Base-by-base conservation (phyloP, 2,329 filamentous ascomycete species). In the Polytolypa hystricis region DNA sequence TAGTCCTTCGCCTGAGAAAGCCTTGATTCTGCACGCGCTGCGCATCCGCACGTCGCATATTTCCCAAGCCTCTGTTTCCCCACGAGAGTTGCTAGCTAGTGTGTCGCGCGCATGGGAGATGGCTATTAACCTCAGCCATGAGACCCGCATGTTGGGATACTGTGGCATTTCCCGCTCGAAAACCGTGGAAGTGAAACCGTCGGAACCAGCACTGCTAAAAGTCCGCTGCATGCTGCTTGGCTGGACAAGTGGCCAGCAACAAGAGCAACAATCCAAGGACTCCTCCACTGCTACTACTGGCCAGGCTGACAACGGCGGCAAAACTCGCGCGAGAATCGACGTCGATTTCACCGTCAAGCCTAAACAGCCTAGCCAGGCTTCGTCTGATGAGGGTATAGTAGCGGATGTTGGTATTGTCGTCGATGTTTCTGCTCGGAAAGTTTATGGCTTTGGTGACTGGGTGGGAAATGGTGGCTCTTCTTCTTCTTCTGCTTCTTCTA, bases 51-150 rank as follows among this genome's bases (percentile, higher is more conserved):
- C 63, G 16, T 41, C 56, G 2, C 52, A 50, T 11, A 55, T 63
- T 34, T 45, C 53, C 8, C 61, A 58, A 39, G 49, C 57, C 21
- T 52, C 50, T 4, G 46, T 55, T 11, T 41, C 55, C 4, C 50
- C 62, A 1, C 64, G 57, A 36, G 47, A 58, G 16, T 47, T 67
- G 15, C 51, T 67, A n/a, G 46, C 40, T 16, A 60, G 62, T 34
- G 51, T 67, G 12, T 60, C 61, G 6, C 42, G 53, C 29, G 60
- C 60, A n/a, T 67, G 64, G 64, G 52, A 62, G 42, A 50, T 56
- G 27, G 54, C 56, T 2, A 49, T 53, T 30, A 54, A 48, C 4
- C 48, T 66, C 5, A 58, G 64, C 34, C 56, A 65, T 39, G 64
- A 67, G 42, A 53, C 64, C 25, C 60, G 58, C 32, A 55, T 64